Evolutionary conservation across 2,329 filamentous ascomycete species (phyloP), one percentile per base, ranked within the genome.

Genomic region (Penicillium sp.): DNA sequence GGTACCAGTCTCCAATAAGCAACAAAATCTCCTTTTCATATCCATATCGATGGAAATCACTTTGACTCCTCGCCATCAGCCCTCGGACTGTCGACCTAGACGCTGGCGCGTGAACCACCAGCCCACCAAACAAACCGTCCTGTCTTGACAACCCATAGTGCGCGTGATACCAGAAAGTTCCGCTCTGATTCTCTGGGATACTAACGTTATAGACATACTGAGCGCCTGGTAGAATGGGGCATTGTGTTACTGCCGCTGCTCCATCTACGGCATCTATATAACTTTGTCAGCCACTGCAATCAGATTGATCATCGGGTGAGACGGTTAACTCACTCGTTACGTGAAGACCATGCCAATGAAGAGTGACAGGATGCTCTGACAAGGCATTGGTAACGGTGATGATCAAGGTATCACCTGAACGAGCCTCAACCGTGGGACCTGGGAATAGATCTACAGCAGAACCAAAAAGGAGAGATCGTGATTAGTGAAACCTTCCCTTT

Each of bases 191-290:
- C 8, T 58, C 40, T 2, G 72, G 65, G 29, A 75, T 71, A 7
- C 70, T 75, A 63, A 81, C 66, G 26, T 74, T 68, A 54, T 79
- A 79, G 37, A 69, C 65, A 55, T 76, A 77, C n/a, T 61, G 64
- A 8, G 75, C 73, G 3, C 88, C 88, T 0, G 88, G 82, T 0
- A 79, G 5, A 52, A 92, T 87, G 1, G 80, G 69, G 60, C 87
- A 91, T 67, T 92, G 89, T 1, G 87, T 83, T 23, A 89, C 83
- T 43, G 81, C 80, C 1, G 76, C 73, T 0, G 87, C 84, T 0
- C 90, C 90, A 70, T 93, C 90, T 86, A 91, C 90, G 24, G 57
- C 52, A 56, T 68, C 66, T 67, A 53, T 1, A 48, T 11, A 8
- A 8, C 11, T 5, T 28, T 1, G 16, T 63, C 42, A 61, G 54